Conservation (phyloP, 2,329 filamentous ascomycete genomes). For the Colletotrichum sp. region DNA sequence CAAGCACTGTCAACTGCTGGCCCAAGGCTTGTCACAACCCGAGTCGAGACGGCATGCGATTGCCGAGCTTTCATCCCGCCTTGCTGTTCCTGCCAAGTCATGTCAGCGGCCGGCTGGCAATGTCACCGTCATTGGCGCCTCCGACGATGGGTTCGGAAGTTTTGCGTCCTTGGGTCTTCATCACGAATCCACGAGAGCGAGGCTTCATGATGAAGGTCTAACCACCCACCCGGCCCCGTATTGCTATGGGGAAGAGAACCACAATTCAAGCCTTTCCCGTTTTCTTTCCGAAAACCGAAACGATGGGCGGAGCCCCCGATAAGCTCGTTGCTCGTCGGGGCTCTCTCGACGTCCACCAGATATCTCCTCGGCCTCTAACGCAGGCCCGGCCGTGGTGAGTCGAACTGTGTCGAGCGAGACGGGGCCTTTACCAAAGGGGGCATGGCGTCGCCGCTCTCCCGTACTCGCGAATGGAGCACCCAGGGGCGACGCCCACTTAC, state of each 20-base stretch:
- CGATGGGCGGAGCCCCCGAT: neutral
- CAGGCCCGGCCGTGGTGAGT: neutral
- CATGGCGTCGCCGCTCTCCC: neutral
- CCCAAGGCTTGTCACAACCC: slow-evolving; percentile 14
- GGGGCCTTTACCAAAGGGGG: neutral
- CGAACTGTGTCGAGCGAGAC: neutral
- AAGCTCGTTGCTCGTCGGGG: neutral
- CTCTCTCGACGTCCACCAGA: neutral
- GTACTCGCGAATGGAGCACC: neutral
- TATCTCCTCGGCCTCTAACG: neutral
- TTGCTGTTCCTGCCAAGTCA: slow-evolving; percentile 2
- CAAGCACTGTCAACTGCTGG: slow-evolving; percentile 19
- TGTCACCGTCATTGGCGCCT: neutral
- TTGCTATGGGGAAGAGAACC: neutral
- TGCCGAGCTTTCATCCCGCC: slow-evolving; percentile 19
- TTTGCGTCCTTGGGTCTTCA: neutral
- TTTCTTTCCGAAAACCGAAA: slow-evolving; percentile 4
- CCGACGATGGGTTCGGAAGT: neutral
- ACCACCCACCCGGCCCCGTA: neutral
- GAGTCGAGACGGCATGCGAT: slow-evolving; percentile 9
- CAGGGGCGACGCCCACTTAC: neutral
- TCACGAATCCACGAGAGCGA: neutral
- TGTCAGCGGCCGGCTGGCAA: slow-evolving; percentile 4
- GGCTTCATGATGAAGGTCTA: neutral
- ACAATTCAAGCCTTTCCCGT: slow-evolving; percentile 1